Evolutionary conservation across 306 rosid genomes (phyloP).

Genomic region (Acmispon strigosus): DNA sequence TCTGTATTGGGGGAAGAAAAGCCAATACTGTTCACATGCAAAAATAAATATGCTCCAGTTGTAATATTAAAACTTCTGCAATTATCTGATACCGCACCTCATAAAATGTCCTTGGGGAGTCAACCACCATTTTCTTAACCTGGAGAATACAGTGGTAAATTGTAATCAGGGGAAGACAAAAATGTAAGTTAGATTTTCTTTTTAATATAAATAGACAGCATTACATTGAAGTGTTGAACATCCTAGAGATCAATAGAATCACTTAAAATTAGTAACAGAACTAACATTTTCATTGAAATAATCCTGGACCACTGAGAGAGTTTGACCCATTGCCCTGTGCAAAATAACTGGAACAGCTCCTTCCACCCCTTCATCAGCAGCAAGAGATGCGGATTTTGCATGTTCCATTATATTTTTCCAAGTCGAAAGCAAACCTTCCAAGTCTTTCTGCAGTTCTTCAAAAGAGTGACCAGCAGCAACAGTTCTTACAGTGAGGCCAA

Average conservation of each 20-base stretch:
- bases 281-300: slow-evolving; percentile 75
- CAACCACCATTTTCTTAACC: slow-evolving; percentile 91
- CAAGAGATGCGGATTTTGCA: slow-evolving; percentile 90
- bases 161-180: slow-evolving; percentile 20
- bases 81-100: slow-evolving; percentile 51
- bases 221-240: neutral
- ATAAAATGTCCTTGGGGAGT: slow-evolving; percentile 89
- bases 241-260: neutral
- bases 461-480: slow-evolving; percentile 91
- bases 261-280: slow-evolving; percentile 17
- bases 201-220: neutral
- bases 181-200: neutral
- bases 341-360: slow-evolving; percentile 90
- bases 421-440: slow-evolving; percentile 72
- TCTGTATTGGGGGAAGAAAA: neutral
- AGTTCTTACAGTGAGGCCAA: slow-evolving; percentile 92
- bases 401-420: slow-evolving; percentile 85
- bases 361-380: slow-evolving; percentile 96
- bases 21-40: neutral
- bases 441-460: slow-evolving; percentile 86
- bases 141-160: slow-evolving; percentile 32
- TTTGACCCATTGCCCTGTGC: slow-evolving; percentile 94
- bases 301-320: slow-evolving; percentile 97
- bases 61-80: slow-evolving; percentile 2
- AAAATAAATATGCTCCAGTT: slow-evolving; percentile 4